Conservation (phyloP, 2,329 filamentous ascomycete genomes). For the Aspergillus sp. region DNA sequence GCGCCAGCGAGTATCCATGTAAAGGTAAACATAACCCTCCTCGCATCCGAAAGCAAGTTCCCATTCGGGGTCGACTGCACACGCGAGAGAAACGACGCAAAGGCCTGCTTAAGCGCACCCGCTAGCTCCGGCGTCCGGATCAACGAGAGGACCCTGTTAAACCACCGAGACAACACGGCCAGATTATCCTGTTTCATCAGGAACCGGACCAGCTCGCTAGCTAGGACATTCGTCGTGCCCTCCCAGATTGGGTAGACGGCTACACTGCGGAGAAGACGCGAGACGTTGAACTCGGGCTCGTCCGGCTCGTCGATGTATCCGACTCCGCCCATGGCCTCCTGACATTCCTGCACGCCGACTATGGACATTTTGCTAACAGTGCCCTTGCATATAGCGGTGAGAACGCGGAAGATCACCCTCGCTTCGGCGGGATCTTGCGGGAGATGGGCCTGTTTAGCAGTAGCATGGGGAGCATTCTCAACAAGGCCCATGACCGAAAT, state of each 20-base stretch:
- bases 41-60: slow-evolving; percentile 25
- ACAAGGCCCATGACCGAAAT: slow-evolving; percentile 42
- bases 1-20: slow-evolving; percentile 36
- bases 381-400: slow-evolving; percentile 35
- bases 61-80: neutral
- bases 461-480: slow-evolving; percentile 45
- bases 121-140: neutral
- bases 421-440: slow-evolving; percentile 23
- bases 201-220: slow-evolving; percentile 25
- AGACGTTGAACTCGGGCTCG: slow-evolving; percentile 65
- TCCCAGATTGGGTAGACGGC: slow-evolving; percentile 63
- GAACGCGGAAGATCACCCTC: slow-evolving; percentile 25
- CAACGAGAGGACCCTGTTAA: neutral
- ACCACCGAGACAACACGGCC: neutral
- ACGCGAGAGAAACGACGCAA: neutral
- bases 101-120: neutral
- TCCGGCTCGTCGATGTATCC: slow-evolving; percentile 42
- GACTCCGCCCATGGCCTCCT: slow-evolving; percentile 40
- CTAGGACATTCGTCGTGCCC: slow-evolving; percentile 70
- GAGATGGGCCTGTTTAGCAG: slow-evolving; percentile 24
- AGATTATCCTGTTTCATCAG: neutral
- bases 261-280: slow-evolving; percentile 65
- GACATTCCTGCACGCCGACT: slow-evolving; percentile 36
- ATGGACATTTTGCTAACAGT: slow-evolving; percentile 35
- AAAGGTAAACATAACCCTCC: slow-evolving; percentile 35